Evolutionary conservation across 75 land plant genomes (phyloP).

Genomic region (Cryptomeria japonica): DNA sequence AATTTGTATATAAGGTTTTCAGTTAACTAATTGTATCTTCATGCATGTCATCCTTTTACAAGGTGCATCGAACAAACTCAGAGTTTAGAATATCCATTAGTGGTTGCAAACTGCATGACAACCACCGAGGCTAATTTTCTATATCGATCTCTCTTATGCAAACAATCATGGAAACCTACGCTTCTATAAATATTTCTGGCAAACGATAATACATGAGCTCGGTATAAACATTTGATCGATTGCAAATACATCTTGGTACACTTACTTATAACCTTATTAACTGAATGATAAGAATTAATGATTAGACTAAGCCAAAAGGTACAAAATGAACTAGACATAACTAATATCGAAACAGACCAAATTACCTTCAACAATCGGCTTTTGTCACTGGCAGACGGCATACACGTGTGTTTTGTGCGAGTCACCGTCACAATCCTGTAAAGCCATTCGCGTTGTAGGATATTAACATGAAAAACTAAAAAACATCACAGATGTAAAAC

Average conservation of each 20-base stretch:
- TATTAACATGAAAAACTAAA: neutral
- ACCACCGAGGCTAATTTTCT: neutral
- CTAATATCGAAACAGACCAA: neutral
- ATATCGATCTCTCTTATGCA: neutral
- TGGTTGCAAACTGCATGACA: neutral
- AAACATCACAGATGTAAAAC: neutral
- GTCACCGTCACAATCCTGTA: slow-evolving; percentile 82
- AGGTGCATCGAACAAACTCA: neutral
- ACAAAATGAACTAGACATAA: neutral
- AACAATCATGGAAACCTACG: too few relatives aligned
- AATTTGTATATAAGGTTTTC: neutral
- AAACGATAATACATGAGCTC: neutral
- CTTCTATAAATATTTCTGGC: neutral
- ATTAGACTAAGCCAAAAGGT: neutral
- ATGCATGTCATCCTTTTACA: neutral
- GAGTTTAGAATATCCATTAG: neutral
- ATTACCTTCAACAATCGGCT: slow-evolving; percentile 68
- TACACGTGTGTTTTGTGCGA: slow-evolving; percentile 68
- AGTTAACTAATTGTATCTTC: neutral
- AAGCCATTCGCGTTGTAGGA: slow-evolving; percentile 10
- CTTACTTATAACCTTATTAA: neutral
- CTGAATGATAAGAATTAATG: neutral
- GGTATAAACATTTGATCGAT: neutral
- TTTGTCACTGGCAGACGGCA: slow-evolving; percentile 76
- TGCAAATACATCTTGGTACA: neutral